These are phyloP conservation scores for Lagerstroemia speciosa DNA, from an alignment of 345 rosid species.

Conservation along the genomic window DNA sequence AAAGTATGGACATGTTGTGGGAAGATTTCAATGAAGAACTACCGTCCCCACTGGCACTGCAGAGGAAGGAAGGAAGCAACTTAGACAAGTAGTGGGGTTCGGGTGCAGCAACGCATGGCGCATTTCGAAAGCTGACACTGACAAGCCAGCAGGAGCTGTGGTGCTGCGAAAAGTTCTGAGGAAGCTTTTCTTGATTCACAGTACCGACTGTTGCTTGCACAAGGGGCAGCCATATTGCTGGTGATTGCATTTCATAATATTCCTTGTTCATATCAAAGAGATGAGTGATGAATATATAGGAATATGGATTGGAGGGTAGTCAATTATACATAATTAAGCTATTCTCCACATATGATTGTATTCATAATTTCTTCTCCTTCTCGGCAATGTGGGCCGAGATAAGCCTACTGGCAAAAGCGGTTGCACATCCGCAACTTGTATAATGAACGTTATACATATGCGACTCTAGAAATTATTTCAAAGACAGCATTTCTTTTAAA, in stretches of 20 bases:
- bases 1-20: conserved; percentile 82
- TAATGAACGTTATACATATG: too few relatives aligned
- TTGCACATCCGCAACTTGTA: too few relatives aligned
- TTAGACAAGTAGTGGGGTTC: conserved; percentile 8
- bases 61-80: conserved; percentile 16
- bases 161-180: conserved; percentile 43
- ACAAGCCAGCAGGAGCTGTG: conserved; percentile 28
- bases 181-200: conserved; percentile 42
- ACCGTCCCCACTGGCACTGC: neutral
- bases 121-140: conserved; percentile 15
- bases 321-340: too few relatives aligned
- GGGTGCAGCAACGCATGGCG: neutral
- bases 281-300: too few relatives aligned
- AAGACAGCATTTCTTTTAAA: too few relatives aligned
- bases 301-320: too few relatives aligned
- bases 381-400: too few relatives aligned
- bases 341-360: too few relatives aligned
- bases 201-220: conserved; percentile 15
- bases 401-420: too few relatives aligned
- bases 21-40: conserved; percentile 67
- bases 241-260: neutral
- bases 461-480: too few relatives aligned
- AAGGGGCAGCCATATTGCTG: neutral
- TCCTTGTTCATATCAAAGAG: too few relatives aligned
- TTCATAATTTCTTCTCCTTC: too few relatives aligned